Evolutionary conservation across 2,329 filamentous ascomycete species (phyloP).

Genomic region (Nigrospora osmanthi): DNA sequence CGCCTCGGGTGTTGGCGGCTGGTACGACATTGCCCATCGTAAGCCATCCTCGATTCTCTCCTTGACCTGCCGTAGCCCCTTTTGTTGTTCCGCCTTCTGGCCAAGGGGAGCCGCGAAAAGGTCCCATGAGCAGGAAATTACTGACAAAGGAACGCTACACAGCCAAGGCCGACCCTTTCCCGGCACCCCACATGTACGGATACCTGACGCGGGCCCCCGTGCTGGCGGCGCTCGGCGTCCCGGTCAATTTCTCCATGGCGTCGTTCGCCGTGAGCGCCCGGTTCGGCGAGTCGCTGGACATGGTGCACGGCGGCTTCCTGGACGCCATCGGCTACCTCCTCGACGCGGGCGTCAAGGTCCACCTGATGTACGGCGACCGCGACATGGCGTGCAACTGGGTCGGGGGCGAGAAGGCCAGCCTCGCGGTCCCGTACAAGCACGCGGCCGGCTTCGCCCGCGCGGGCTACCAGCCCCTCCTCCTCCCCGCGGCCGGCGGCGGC

Average conservation of each 20-base stretch:
- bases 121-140: slow-evolving; percentile 30
- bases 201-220: slow-evolving; percentile 51
- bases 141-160: slow-evolving; percentile 53
- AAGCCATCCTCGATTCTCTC: too few relatives aligned
- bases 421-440: slow-evolving; percentile 36
- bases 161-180: slow-evolving; percentile 41
- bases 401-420: slow-evolving; percentile 43
- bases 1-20: neutral
- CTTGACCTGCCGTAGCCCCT: too few relatives aligned
- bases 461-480: slow-evolving; percentile 60
- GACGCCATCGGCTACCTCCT: slow-evolving; percentile 44
- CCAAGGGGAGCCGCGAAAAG: slow-evolving; percentile 14
- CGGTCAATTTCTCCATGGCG: slow-evolving; percentile 47
- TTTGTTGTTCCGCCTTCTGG: slow-evolving; percentile 9
- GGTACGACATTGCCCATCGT: slow-evolving; percentile 18
- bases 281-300: slow-evolving; percentile 29
- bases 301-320: slow-evolving; percentile 24
- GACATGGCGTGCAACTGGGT: slow-evolving; percentile 52
- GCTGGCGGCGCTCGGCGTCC: slow-evolving; percentile 49
- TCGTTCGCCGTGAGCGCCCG: slow-evolving; percentile 32
- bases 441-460: slow-evolving; percentile 38
- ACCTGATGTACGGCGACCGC: slow-evolving; percentile 49
- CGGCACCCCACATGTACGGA: slow-evolving; percentile 40
- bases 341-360: slow-evolving; percentile 48
- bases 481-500: too few relatives aligned